These are phyloP conservation scores for Lactuca saligna DNA, from an alignment of 129 eudicot species.

Conservation along the genomic window DNA sequence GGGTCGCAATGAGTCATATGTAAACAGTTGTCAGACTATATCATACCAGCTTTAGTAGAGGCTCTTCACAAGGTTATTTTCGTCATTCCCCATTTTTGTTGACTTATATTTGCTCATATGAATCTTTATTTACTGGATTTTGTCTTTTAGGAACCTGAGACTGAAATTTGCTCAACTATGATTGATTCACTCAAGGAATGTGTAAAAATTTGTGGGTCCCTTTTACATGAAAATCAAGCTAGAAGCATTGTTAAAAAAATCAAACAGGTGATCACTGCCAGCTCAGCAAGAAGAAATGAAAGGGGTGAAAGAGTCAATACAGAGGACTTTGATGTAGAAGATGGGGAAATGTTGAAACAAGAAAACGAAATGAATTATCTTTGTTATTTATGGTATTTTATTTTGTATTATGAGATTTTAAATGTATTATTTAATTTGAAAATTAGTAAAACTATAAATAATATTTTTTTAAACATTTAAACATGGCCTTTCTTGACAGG, in stretches of 20 bases:
- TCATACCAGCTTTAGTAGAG: conserved; percentile 86
- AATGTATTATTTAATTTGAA: too few relatives aligned
- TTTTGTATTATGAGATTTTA: too few relatives aligned
- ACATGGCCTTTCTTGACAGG: too few relatives aligned
- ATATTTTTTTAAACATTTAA: too few relatives aligned
- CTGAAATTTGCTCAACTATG: conserved; percentile 86
- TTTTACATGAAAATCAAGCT: conserved; percentile 81
- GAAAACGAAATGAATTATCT: too few relatives aligned
- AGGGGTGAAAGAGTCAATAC: conserved; percentile 89
- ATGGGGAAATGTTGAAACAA: conserved; percentile 84
- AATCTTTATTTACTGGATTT: conserved; percentile 20
- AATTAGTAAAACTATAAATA: too few relatives aligned
- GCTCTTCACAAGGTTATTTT: conserved; percentile 81
- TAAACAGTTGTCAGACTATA: conserved; percentile 87
- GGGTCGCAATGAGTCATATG: conserved; percentile 79
- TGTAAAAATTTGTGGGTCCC: conserved; percentile 73
- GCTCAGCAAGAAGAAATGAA: conserved; percentile 76
- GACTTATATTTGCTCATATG: not conserved
- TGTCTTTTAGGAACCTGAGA: conserved; percentile 88
- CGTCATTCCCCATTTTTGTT: not conserved
- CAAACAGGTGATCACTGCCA: conserved; percentile 81
- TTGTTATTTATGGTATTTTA: too few relatives aligned
- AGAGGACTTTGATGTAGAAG: conserved; percentile 98
- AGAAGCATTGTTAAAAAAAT: conserved; percentile 88
- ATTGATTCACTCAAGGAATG: conserved; percentile 90